phyloP scores from a whole-genome alignment of 768 basidiomycete genomes.

The Naematelia encephala region DNA sequence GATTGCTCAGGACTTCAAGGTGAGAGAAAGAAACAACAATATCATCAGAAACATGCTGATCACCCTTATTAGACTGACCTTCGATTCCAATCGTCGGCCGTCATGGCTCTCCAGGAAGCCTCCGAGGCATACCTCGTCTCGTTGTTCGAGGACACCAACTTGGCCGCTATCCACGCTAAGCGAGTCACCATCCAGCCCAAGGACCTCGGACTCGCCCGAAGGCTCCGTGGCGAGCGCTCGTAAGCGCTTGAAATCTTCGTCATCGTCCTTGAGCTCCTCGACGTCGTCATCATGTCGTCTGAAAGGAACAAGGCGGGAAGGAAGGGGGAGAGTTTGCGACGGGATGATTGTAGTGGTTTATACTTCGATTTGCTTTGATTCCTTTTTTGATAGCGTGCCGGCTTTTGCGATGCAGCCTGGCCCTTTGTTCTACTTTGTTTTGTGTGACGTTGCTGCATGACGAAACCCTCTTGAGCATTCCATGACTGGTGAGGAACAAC shows the following conservation, averaged over 20 bases:
- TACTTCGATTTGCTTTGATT: background rate
- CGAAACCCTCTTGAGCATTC: too few species aligned
- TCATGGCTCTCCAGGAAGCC: slow-evolving; percentile 59
- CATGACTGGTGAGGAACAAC: too few species aligned
- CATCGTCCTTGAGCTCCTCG: too few species aligned
- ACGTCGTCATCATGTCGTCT: too few species aligned
- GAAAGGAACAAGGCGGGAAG: background rate
- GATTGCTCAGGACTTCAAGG: slow-evolving; percentile 79
- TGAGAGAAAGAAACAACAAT: slow-evolving; percentile 26
- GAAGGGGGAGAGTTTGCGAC: background rate
- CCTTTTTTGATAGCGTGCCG: background rate
- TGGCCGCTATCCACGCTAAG: slow-evolving; percentile 57
- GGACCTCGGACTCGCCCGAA: slow-evolving; percentile 53
- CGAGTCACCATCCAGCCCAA: slow-evolving; percentile 70
- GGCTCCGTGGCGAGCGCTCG: slow-evolving; percentile 49
- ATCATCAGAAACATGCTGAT: background rate
- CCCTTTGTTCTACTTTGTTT: background rate
- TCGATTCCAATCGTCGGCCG: slow-evolving; percentile 62
- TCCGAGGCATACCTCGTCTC: slow-evolving; percentile 69
- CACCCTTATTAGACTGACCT: slow-evolving; percentile 64
- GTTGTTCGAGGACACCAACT: slow-evolving; percentile 62
- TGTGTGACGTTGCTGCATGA: too few species aligned
- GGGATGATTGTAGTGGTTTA: background rate
- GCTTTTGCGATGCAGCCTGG: background rate
- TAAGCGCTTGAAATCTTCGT: slow-evolving; percentile 15